Base-by-base conservation (phyloP, 306 rosid species). In the Calophaca sinica region DNA sequence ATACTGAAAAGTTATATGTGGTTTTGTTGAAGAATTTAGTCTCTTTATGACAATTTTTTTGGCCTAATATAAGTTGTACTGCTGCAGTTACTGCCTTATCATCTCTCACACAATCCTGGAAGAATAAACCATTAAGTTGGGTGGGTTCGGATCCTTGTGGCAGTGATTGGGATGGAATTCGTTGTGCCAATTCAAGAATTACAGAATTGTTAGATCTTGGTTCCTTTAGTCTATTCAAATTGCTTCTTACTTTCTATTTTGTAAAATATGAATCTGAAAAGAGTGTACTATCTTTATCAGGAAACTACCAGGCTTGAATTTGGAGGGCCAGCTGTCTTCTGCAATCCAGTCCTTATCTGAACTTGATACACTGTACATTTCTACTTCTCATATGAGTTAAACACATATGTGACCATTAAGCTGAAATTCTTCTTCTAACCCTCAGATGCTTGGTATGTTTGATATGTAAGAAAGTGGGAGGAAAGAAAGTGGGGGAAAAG, bases 81-180 rank as follows among this genome's bases (percentile, higher is more conserved):
- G 41, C 60, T 81, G 73, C 79, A 85, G 88, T 51, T 78, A 42
- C 45, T 45, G 85, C 70, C 29, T 74, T 85, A 29, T 54, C 64
- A 52, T 54, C 79, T 70, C 63, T 85, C 5, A 52, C 73, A 15
- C 66, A 67, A 74, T 77, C 75, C 6, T 85, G 88, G 88, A 45
- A 42, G 28, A 81, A 81, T 73, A 84, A 52, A 72, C 88, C 88
- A 65, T 55, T 73, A 64, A 78, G 0, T 57, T 85, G 88, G 88
- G 88, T 65, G 45, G 88, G 84, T n/a, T 1, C 26, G 3, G 88
- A 85, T 74, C 88, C 88, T 58, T 85, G 88, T 55, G 88, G 83
- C 38, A 13, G 70, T 70, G 8, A 38, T 29, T 85, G 88, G 88
- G 74, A 65, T 31, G 88, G 88, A 74, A 78, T 85, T 70, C 36